These are phyloP conservation scores for Tardiomyces depauwii DNA, from an alignment of 1,139 yeast genomes.

Conservation along the genomic window DNA sequence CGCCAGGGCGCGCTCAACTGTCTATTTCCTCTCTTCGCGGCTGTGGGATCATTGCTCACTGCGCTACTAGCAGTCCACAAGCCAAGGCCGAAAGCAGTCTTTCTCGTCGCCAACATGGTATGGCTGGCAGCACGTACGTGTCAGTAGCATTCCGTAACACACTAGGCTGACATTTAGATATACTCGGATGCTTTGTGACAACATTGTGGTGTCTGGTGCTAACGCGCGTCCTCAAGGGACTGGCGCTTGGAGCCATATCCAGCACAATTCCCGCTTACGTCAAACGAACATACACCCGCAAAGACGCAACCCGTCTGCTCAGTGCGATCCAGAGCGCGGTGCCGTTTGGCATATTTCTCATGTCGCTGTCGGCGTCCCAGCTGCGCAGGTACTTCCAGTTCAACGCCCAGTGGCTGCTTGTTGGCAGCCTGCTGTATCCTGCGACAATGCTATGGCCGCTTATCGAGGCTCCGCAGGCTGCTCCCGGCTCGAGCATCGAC, in stretches of 20 bases:
- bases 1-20: not conserved
- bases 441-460: not conserved
- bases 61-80: not conserved
- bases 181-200: not conserved
- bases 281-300: not conserved
- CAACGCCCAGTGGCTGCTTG: not conserved
- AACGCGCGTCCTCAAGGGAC: not conserved
- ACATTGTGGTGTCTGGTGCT: not conserved
- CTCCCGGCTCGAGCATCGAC: not conserved
- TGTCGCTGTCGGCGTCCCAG: not conserved
- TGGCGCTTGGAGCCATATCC: not conserved
- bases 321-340: not conserved
- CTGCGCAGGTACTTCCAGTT: not conserved
- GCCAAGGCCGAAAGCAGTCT: not conserved
- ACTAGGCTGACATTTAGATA: not conserved
- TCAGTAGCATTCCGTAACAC: too few relatives aligned
- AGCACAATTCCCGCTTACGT: not conserved
- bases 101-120: not conserved
- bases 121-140: not conserved
- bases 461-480: not conserved
- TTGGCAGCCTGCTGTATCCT: not conserved
- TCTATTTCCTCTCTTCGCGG: not conserved
- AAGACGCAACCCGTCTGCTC: not conserved
- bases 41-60: not conserved
- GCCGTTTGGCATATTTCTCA: not conserved